These are phyloP conservation scores for Physcomitrium patens DNA, from an alignment of 225 moss, liverwort and hornwort genomes.

Conservation along the genomic window DNA sequence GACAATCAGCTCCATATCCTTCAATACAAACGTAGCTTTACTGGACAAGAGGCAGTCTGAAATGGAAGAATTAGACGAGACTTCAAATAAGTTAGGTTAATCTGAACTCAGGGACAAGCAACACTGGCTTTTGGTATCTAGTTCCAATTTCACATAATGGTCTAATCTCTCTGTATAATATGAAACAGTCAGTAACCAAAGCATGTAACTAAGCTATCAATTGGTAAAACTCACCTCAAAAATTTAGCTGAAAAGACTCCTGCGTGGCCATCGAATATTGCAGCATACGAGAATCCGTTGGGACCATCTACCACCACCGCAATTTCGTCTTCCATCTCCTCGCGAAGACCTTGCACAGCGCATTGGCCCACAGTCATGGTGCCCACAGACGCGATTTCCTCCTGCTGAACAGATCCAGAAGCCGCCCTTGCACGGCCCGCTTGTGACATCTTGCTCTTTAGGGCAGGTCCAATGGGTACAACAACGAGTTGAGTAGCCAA, in stretches of 20 bases:
- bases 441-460: constrained; percentile 13
- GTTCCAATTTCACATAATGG: not conserved
- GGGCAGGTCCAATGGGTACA: not conserved
- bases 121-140: no score
- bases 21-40: no score
- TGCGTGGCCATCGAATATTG: constrained; percentile 88
- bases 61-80: no score
- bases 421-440: constrained; percentile 30
- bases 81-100: not conserved
- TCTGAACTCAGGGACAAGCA: not conserved
- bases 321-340: constrained; percentile 88
- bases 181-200: not conserved
- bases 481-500: constrained; percentile 7
- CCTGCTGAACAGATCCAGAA: constrained; percentile 47
- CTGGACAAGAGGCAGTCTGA: no score
- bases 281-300: constrained; percentile 70
- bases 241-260: constrained; percentile 65
- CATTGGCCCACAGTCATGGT: constrained; percentile 61
- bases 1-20: no score
- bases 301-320: constrained; percentile 58
- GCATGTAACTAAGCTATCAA: not conserved
- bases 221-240: constrained; percentile 51
- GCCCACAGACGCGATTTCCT: constrained; percentile 49
- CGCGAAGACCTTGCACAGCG: constrained; percentile 74
- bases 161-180: not conserved